Evolutionary conservation across 1,284 basidiomycete genomes (phyloP).

Genomic region (Malassezia globosa): DNA sequence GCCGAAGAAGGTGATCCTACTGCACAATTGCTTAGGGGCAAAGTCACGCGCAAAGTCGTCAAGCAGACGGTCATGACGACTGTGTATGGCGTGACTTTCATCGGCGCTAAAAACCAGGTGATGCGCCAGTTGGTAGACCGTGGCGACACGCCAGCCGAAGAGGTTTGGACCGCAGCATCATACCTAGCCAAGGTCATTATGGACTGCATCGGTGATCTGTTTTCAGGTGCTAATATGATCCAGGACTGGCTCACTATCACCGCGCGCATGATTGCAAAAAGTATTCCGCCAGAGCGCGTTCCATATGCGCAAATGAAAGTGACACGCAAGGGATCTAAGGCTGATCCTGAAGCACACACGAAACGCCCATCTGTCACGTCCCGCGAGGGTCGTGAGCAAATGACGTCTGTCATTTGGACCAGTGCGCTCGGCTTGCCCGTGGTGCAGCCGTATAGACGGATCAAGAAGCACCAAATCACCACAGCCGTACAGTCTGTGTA

Average conservation of each 20-base stretch:
- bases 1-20: slow-evolving; percentile 52
- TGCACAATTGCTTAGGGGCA: slow-evolving; percentile 63
- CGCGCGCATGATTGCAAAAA: slow-evolving; percentile 75
- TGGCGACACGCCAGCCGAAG: slow-evolving; percentile 62
- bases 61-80: slow-evolving; percentile 99
- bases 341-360: background rate
- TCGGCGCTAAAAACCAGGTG: slow-evolving; percentile 91
- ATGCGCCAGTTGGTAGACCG: slow-evolving; percentile 73
- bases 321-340: background rate
- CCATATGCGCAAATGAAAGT: slow-evolving; percentile 49
- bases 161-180: slow-evolving; percentile 63
- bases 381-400: slow-evolving; percentile 57
- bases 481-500: slow-evolving; percentile 83
- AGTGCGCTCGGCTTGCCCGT: slow-evolving; percentile 86
- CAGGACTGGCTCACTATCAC: slow-evolving; percentile 78
- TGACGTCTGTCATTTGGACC: slow-evolving; percentile 94
- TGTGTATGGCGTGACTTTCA: slow-evolving; percentile 92
- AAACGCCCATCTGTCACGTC: slow-evolving; percentile 1
- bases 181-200: slow-evolving; percentile 55
- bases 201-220: slow-evolving; percentile 70
- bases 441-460: slow-evolving; percentile 88
- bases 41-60: slow-evolving; percentile 84
- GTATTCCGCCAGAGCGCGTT: slow-evolving; percentile 67
- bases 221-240: slow-evolving; percentile 78
- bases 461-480: slow-evolving; percentile 59